Evolutionary conservation across 345 rosid species (phyloP), one percentile per base, ranked within the genome.

Genomic region (Eucalyptus pauciflora): DNA sequence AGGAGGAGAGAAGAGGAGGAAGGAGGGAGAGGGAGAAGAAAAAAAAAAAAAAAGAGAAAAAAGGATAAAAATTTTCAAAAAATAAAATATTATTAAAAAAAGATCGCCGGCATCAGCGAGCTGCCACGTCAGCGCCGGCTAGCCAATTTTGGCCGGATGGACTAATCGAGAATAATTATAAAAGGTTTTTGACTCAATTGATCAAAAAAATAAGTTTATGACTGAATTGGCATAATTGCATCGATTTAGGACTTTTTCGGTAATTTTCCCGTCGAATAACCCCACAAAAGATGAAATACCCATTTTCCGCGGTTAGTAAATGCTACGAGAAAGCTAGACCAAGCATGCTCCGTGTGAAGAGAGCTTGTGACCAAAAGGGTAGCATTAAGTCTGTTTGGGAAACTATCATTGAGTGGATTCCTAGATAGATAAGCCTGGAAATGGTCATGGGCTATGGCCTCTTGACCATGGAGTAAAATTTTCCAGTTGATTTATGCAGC

Each of bases 121-220:
- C 18, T 5, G 7, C 45, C 45, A 5, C 45, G 45, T 43, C 45
- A 1, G 7, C 45, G 2, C 1, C 1, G 6, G 0, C 18, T 50
- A 0, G 16, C 18, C 7, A 50, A 50, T 50, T 50, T 50, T 50
- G 3, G 52, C 18, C 3, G 0, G 18, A 50, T 50, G 18, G 52
- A 50, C 18, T 50, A 6, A 50, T 50, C 3, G 7, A 50, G 18
- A 50, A 50, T 50, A 50, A 50, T 50, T 50, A 50, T 50, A 50
- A 50, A 50, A 50, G 7, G 1, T 50, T 50, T 50, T 15, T 1
- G 7, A 2, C 7, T 50, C 1, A 50, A 50, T 50, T 50, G 52
- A 50, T 50, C 0, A 15, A 50, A 50, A 50, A 50, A 14, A 6
- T 2, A 50, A 50, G 18, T 50, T 50, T 50, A 50, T 0, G 7